Conservation (phyloP, 169 alveolate genomes). For the Theileria luwenshuni region DNA sequence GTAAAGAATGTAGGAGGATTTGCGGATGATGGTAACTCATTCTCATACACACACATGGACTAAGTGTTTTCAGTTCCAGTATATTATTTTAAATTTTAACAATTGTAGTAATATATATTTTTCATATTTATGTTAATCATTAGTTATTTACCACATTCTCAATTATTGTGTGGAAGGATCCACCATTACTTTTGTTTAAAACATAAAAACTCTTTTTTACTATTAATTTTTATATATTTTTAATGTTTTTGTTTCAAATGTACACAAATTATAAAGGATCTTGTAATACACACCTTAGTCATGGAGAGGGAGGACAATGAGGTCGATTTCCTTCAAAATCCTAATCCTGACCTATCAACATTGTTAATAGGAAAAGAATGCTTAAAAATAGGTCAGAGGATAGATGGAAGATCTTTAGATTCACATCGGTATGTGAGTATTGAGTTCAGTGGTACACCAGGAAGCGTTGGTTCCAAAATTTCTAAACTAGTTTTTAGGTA, state of each 20-base stretch:
- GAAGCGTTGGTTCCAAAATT: conserved; percentile 23
- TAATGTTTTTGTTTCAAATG: too few relatives aligned
- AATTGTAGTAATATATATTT: background rate
- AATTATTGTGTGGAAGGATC: too few relatives aligned
- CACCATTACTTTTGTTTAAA: too few relatives aligned
- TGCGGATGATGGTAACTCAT: conserved; percentile 29
- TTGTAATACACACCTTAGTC: background rate
- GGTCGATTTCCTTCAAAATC: conserved; percentile 39
- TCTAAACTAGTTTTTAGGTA: conserved; percentile 8
- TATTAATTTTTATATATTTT: too few relatives aligned
- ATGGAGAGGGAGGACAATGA: conserved; percentile 26
- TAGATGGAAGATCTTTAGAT: conserved; percentile 52
- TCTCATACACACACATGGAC: conserved; percentile 45
- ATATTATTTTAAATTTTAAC: conserved; percentile 3
- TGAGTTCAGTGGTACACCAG: conserved; percentile 24
- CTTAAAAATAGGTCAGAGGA: conserved; percentile 26
- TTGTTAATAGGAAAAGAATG: conserved; percentile 19
- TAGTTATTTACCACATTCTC: background rate
- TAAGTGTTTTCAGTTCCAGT: background rate
- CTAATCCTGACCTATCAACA: conserved; percentile 21
- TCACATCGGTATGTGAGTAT: conserved; percentile 17
- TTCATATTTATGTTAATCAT: background rate
- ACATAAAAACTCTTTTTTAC: too few relatives aligned
- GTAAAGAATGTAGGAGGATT: conserved; percentile 17
- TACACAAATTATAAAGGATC: too few relatives aligned